These are phyloP conservation scores for Metschnikowia colocasiae DNA, from an alignment of 805 yeast species.

Conservation along the genomic window DNA sequence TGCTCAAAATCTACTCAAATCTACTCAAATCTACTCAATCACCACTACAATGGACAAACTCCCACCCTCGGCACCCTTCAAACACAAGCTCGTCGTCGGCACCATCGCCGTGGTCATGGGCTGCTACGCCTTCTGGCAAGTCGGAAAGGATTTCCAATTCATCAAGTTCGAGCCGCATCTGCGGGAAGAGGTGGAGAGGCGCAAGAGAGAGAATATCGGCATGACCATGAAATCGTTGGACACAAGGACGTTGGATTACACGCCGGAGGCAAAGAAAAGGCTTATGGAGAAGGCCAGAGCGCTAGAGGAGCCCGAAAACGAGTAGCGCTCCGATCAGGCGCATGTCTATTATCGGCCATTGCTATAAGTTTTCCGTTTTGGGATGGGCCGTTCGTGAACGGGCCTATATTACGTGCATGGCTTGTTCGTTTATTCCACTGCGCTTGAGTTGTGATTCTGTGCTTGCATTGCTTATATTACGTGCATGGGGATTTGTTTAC, in stretches of 20 bases:
- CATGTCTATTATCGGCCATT: neutral
- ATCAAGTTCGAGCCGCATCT: constrained; percentile 37
- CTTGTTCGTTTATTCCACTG: neutral
- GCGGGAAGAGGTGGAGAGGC: constrained; percentile 36
- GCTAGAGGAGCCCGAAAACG: neutral
- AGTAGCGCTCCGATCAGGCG: neutral
- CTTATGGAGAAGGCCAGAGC: constrained; percentile 17
- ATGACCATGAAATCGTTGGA: constrained; percentile 30
- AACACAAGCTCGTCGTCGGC: constrained; percentile 33
- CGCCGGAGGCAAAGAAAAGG: constrained; percentile 41
- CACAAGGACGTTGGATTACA: constrained; percentile 37
- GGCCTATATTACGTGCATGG: neutral
- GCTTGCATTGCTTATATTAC: neutral
- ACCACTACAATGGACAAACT: constrained; percentile 16
- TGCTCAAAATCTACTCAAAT: too few relatives aligned
- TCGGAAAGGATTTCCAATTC: constrained; percentile 39
- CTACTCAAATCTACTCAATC: neutral
- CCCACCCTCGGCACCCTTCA: constrained; percentile 34
- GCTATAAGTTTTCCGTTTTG: neutral
- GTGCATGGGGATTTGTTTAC: neutral
- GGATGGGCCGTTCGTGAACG: neutral
- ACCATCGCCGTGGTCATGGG: constrained; percentile 36
- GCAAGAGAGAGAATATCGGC: constrained; percentile 32
- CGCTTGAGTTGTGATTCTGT: neutral
- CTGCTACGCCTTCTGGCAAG: constrained; percentile 29